A percentile compares a stretch with the other conserved stretches of the same genome.
Evolutionary conservation across 352 stramenopile species (phyloP).

Genomic region (Globisporangium takayamanum): DNA sequence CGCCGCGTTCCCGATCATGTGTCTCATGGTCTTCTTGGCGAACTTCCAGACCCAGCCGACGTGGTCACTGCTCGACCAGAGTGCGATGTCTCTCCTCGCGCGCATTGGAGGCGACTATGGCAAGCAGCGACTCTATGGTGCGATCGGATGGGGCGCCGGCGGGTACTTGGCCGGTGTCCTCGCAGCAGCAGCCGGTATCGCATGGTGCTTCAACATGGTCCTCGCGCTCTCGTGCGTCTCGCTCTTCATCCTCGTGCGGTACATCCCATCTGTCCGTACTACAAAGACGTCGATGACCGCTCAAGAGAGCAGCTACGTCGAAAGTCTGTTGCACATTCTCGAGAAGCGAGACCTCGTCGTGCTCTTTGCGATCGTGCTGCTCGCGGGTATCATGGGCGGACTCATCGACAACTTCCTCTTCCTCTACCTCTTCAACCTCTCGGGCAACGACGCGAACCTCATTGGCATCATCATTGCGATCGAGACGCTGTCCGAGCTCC

Average conservation of each 20-base stretch:
- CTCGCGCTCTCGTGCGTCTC: slow-evolving; percentile 46
- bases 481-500: slow-evolving; percentile 66
- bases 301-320: slow-evolving; percentile 26
- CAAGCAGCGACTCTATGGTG: slow-evolving; percentile 71
- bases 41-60: slow-evolving; percentile 71
- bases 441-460: slow-evolving; percentile 48
- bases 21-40: slow-evolving; percentile 59
- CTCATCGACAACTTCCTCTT: slow-evolving; percentile 71
- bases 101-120: slow-evolving; percentile 62
- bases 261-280: slow-evolving; percentile 23
- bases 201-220: slow-evolving; percentile 79
- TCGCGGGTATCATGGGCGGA: slow-evolving; percentile 50
- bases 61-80: slow-evolving; percentile 63
- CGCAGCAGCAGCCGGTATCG: slow-evolving; percentile 50
- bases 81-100: slow-evolving; percentile 53
- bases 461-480: slow-evolving; percentile 61
- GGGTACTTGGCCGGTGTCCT: slow-evolving; percentile 62
- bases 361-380: slow-evolving; percentile 58
- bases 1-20: slow-evolving; percentile 58
- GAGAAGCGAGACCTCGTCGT: slow-evolving; percentile 53
- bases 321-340: slow-evolving; percentile 34
- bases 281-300: slow-evolving; percentile 8
- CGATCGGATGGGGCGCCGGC: slow-evolving; percentile 57
- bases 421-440: slow-evolving; percentile 69
- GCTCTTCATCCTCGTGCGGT: slow-evolving; percentile 45